Evolutionary conservation across 192 early-diverging fungal genomes (phyloP).

Genomic region (Globomyces pollinis-pini): DNA sequence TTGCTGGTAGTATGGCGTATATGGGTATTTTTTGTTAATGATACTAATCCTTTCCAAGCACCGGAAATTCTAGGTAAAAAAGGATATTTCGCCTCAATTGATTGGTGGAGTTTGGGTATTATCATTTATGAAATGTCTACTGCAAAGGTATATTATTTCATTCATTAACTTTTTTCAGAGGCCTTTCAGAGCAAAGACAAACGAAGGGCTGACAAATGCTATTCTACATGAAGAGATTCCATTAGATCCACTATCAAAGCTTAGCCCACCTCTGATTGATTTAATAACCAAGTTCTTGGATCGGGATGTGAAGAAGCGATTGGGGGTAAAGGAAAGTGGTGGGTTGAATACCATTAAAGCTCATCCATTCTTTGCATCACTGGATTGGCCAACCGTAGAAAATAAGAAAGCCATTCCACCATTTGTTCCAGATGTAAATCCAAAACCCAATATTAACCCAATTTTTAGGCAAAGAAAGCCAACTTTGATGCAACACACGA

Average conservation of each 20-base stretch:
- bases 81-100: slow-evolving; percentile 41
- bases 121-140: slow-evolving; percentile 67
- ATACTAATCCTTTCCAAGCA: slow-evolving; percentile 17
- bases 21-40: slow-evolving; percentile 59
- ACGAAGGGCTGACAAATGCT: slow-evolving; percentile 59
- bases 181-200: slow-evolving; percentile 72
- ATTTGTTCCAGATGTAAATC: slow-evolving; percentile 80
- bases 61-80: slow-evolving; percentile 39
- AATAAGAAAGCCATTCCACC: slow-evolving; percentile 65
- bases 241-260: slow-evolving; percentile 23
- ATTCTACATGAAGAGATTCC: slow-evolving; percentile 62
- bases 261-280: not conserved
- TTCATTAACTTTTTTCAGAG: slow-evolving; percentile 49
- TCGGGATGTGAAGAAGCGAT: slow-evolving; percentile 63
- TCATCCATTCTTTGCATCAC: slow-evolving; percentile 73
- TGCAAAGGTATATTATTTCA: slow-evolving; percentile 59
- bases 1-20: slow-evolving; percentile 85
- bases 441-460: too few species aligned
- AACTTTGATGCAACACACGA: slow-evolving; percentile 98
- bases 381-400: slow-evolving; percentile 71
- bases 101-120: slow-evolving; percentile 83
- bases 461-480: slow-evolving; percentile 62
- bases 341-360: slow-evolving; percentile 60
- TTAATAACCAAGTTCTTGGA: slow-evolving; percentile 49
- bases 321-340: slow-evolving; percentile 65